These are phyloP conservation scores for Prosopis cineraria DNA, from an alignment of 306 rosid species.

Conservation along the genomic window DNA sequence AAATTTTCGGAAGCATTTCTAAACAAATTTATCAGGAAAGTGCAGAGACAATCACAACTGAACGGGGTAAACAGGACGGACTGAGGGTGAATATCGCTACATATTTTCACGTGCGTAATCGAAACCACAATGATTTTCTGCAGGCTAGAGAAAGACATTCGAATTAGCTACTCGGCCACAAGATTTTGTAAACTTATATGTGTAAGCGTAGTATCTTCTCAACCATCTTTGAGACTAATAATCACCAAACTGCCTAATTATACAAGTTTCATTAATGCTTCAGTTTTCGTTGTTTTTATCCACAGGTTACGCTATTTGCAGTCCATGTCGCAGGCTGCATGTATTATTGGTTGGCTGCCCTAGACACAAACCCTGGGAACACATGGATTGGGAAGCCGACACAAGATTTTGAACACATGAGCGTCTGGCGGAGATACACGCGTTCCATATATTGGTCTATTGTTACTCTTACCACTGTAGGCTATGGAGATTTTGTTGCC, in stretches of 20 bases:
- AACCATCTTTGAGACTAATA: neutral
- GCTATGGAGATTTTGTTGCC: slow-evolving; percentile 91
- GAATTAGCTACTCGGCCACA: slow-evolving; percentile 72
- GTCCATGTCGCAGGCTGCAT: slow-evolving; percentile 89
- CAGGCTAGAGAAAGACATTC: slow-evolving; percentile 89
- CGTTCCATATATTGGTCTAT: slow-evolving; percentile 84
- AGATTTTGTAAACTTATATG: slow-evolving; percentile 71
- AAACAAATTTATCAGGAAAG: neutral
- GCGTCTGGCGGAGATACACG: slow-evolving; percentile 67
- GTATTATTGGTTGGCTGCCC: slow-evolving; percentile 76
- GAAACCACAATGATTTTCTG: slow-evolving; percentile 13
- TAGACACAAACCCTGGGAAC: slow-evolving; percentile 41
- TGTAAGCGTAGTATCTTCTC: slow-evolving; percentile 48
- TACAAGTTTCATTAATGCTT: slow-evolving; percentile 10
- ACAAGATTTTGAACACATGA: slow-evolving; percentile 48
- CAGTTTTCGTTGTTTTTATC: slow-evolving; percentile 31
- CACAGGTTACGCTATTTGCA: slow-evolving; percentile 76
- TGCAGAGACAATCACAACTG: neutral
- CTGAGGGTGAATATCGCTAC: neutral
- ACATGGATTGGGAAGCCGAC: slow-evolving; percentile 77
- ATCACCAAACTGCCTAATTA: slow-evolving; percentile 9
- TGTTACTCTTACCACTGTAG: slow-evolving; percentile 83
- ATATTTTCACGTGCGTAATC: neutral
- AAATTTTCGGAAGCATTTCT: neutral
- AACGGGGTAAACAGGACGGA: neutral